These are phyloP conservation scores for Aspergillus biplanus DNA, from an alignment of 495 filamentous ascomycete species.

Conservation along the genomic window DNA sequence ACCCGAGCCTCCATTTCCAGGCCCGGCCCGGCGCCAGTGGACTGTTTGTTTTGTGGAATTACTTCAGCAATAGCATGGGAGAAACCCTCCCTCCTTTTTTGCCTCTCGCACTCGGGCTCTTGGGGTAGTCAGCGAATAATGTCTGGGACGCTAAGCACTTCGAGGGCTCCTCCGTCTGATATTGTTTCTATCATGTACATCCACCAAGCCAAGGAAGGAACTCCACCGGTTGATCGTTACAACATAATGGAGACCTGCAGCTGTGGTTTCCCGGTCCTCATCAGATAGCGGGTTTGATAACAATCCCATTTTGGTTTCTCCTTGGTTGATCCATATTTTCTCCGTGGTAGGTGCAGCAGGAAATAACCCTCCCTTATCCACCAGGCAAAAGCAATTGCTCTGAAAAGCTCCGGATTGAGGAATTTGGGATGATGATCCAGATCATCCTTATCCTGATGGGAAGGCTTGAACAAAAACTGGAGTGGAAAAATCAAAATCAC, in stretches of 20 bases:
- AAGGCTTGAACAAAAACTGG: background rate
- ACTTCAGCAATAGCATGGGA: background rate
- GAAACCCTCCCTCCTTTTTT: background rate
- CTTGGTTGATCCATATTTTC: background rate
- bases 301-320: background rate
- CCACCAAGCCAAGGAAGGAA: background rate
- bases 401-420: background rate
- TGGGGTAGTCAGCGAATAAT: background rate
- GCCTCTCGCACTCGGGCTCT: background rate
- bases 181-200: background rate
- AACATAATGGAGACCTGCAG: background rate
- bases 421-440: slow-evolving; percentile 3
- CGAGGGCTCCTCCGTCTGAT: background rate
- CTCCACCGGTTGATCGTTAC: slow-evolving; percentile 3
- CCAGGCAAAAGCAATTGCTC: background rate
- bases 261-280: background rate
- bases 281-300: background rate
- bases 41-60: background rate
- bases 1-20: background rate
- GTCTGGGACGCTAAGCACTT: background rate
- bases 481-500: background rate
- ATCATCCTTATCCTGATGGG: slow-evolving; percentile 1
- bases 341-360: background rate
- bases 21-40: background rate
- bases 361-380: background rate